These are phyloP conservation scores for Phytopythium boreale DNA, from an alignment of 352 stramenopile genomes.

Conservation along the genomic window DNA sequence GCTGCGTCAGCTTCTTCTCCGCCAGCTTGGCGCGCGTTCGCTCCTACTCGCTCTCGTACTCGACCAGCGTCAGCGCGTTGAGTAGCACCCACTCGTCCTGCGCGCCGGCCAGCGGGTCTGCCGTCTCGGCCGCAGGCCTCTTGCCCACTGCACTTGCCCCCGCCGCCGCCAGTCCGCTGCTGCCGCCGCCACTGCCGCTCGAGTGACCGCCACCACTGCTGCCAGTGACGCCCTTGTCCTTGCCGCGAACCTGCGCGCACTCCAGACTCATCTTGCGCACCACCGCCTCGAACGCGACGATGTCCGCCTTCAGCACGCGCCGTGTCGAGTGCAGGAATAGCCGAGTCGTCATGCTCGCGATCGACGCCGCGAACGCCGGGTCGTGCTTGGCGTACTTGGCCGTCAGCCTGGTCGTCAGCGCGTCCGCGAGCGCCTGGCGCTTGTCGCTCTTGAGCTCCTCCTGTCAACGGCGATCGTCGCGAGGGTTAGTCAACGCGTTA, in stretches of 20 bases:
- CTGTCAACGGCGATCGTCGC: conserved; percentile 10
- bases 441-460: conserved; percentile 67
- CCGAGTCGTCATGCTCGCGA: conserved; percentile 46
- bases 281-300: conserved; percentile 54
- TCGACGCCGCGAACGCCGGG: conserved; percentile 46
- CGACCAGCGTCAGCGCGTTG: conserved; percentile 67
- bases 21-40: conserved; percentile 30
- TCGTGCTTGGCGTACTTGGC: conserved; percentile 64
- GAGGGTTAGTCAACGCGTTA: background rate
- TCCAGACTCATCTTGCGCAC: conserved; percentile 68
- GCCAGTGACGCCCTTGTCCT: background rate
- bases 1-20: conserved; percentile 62
- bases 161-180: conserved; percentile 6
- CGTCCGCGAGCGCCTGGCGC: conserved; percentile 49
- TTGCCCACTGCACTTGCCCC: conserved; percentile 6
- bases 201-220: background rate
- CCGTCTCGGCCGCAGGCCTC: conserved; percentile 5
- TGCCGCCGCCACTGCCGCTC: conserved; percentile 2
- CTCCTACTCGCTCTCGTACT: conserved; percentile 61
- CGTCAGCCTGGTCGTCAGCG: conserved; percentile 40
- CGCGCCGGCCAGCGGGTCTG: conserved; percentile 25
- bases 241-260: conserved; percentile 18
- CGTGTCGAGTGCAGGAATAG: conserved; percentile 52
- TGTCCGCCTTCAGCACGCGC: conserved; percentile 52
- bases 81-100: conserved; percentile 77